Evolutionary conservation across 1,284 basidiomycete genomes (phyloP).

Genomic region (Pisolithus thermaeus): DNA sequence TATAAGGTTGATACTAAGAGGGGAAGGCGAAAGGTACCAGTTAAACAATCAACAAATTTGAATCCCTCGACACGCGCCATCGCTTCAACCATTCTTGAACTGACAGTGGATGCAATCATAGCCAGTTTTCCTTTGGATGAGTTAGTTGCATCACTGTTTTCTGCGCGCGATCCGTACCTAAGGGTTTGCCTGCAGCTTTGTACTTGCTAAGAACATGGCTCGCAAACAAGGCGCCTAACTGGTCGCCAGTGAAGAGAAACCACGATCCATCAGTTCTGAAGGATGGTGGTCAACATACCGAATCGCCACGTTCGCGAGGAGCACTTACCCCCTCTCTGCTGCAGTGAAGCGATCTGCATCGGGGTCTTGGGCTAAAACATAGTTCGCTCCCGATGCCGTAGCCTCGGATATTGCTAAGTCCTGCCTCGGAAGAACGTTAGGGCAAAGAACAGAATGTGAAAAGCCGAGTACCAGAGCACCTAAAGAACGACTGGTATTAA

Average conservation of each 20-base stretch:
- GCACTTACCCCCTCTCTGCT: constrained; percentile 59
- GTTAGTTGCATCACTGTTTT: neutral
- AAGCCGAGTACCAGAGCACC: constrained; percentile 48
- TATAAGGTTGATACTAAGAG: neutral
- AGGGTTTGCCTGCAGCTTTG: constrained; percentile 51
- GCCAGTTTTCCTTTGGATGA: constrained; percentile 51
- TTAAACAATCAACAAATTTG: constrained; percentile 76
- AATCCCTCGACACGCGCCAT: constrained; percentile 75
- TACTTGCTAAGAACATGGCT: constrained; percentile 54
- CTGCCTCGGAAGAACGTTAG: constrained; percentile 33
- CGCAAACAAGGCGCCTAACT: constrained; percentile 75
- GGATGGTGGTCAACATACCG: neutral
- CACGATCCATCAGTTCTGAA: constrained; percentile 52
- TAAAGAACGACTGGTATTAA: constrained; percentile 17
- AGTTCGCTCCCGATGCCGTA: constrained; percentile 40
- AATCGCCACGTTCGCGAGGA: neutral
- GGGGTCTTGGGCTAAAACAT: constrained; percentile 82
- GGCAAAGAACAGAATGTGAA: neutral
- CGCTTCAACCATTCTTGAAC: constrained; percentile 78
- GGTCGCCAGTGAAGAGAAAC: constrained; percentile 78
- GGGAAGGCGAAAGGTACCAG: constrained; percentile 41
- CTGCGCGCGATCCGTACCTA: constrained; percentile 30
- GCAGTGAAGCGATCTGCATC: constrained; percentile 81
- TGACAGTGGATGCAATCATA: constrained; percentile 84
- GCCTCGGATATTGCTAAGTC: constrained; percentile 65